Percentiles rank a stretch among this genome's conserved stretches.
phyloP scores from a whole-genome alignment of 192 early-diverging fungal genomes.

The Geosiphon pyriformis region DNA sequence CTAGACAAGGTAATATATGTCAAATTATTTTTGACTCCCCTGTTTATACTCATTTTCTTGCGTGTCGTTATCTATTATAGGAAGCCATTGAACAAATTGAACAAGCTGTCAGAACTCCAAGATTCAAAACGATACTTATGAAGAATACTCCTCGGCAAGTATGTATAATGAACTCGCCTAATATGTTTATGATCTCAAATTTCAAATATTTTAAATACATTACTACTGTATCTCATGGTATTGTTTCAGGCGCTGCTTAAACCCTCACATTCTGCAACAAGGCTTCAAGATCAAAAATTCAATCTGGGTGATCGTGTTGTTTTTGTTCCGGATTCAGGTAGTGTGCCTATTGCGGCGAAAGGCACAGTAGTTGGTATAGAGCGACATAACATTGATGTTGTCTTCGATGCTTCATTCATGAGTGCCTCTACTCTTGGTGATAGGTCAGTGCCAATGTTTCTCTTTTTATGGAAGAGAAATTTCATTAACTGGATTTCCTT shows the following conservation, averaged over 20 bases:
- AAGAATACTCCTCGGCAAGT: slow-evolving; percentile 46
- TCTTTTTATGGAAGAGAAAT: not conserved
- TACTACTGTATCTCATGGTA: too few relatives aligned
- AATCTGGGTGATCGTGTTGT: slow-evolving; percentile 84
- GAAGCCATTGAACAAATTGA: slow-evolving; percentile 57
- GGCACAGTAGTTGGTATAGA: slow-evolving; percentile 84
- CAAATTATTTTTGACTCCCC: not conserved
- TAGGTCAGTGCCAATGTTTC: slow-evolving; percentile 36
- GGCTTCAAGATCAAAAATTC: slow-evolving; percentile 73
- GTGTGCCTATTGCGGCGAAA: slow-evolving; percentile 72
- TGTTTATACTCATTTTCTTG: slow-evolving; percentile 7
- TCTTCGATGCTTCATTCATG: slow-evolving; percentile 83
- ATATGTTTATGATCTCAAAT: not conserved
- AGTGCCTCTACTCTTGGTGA: slow-evolving; percentile 73
- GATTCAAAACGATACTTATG: slow-evolving; percentile 40
- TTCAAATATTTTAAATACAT: not conserved
- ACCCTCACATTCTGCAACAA: slow-evolving; percentile 66
- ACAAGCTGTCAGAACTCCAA: slow-evolving; percentile 34
- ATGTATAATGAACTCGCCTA: not conserved
- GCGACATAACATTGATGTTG: slow-evolving; percentile 71
- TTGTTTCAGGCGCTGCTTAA: slow-evolving; percentile 65
- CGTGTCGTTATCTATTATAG: slow-evolving; percentile 30
- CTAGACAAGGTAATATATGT: slow-evolving; percentile 52
- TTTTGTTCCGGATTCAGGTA: slow-evolving; percentile 61
- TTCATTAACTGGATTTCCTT: not conserved